These are phyloP conservation scores for Alternaria viburni DNA, from an alignment of 2,329 filamentous ascomycete genomes.

Conservation along the genomic window DNA sequence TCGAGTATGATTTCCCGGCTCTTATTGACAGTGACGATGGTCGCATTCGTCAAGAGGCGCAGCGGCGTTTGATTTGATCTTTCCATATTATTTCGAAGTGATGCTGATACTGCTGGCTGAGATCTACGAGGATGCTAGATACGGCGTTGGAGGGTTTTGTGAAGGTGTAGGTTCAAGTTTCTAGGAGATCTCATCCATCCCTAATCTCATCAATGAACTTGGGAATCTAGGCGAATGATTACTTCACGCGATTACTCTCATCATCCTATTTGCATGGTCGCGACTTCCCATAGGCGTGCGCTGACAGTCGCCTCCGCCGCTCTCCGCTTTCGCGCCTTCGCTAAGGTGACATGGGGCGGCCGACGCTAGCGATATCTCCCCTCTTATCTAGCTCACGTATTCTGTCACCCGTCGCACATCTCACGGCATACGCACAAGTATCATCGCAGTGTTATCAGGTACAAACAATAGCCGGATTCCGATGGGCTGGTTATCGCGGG, in stretches of 20 bases:
- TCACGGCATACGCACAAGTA: not conserved
- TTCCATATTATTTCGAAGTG: not conserved
- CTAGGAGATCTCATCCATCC: not conserved
- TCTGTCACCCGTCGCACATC: not conserved
- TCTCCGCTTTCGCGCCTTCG: not conserved
- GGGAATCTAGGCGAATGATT: not conserved
- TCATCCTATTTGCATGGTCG: not conserved
- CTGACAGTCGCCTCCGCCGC: not conserved
- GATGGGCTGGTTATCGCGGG: not conserved
- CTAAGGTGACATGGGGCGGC: conserved; percentile 9
- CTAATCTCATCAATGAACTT: not conserved
- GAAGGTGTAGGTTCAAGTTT: not conserved
- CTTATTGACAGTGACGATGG: conserved; percentile 60
- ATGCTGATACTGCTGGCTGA: not conserved
- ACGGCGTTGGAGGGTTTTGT: not conserved
- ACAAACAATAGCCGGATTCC: not conserved
- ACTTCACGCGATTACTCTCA: not conserved
- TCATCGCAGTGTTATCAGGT: not conserved
- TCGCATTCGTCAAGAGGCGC: conserved; percentile 56
- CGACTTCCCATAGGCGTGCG: not conserved
- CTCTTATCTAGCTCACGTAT: conserved; percentile 2
- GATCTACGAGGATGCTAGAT: not conserved
- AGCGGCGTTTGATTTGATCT: not conserved
- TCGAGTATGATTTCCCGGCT: conserved; percentile 55
- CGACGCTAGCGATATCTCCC: conserved; percentile 4